These are phyloP conservation scores for Aphanocladium album DNA, from an alignment of 2,329 filamentous ascomycete species.

Conservation along the genomic window DNA sequence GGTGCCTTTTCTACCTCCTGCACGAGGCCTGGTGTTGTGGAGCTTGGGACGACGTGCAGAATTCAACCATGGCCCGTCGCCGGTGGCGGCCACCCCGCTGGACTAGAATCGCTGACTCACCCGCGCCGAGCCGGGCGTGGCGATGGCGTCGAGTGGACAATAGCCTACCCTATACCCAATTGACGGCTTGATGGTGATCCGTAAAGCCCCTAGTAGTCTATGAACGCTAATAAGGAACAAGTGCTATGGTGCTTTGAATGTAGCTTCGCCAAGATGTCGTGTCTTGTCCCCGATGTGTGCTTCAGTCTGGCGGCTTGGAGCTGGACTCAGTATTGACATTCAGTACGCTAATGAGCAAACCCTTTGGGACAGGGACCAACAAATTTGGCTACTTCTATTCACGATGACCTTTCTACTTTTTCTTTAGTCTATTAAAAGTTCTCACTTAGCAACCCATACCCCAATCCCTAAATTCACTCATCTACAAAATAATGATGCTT, in stretches of 20 bases:
- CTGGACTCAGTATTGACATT: too few species aligned
- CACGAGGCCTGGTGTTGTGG: conserved; percentile 12
- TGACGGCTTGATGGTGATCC: not conserved
- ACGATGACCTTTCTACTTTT: too few species aligned
- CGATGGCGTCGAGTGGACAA: not conserved
- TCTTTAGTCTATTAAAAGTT: not conserved
- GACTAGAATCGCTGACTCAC: conserved; percentile 1
- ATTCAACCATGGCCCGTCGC: not conserved
- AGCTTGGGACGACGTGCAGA: conserved; percentile 11
- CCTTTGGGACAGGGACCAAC: too few species aligned
- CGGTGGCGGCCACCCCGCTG: conserved; percentile 2
- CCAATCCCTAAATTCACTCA: not conserved
- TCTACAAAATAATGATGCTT: not conserved
- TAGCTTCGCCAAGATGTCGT: too few species aligned
- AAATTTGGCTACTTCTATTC: too few species aligned
- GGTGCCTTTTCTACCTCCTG: conserved; percentile 10
- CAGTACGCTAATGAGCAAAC: too few species aligned
- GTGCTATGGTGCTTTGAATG: too few species aligned
- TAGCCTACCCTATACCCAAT: not conserved
- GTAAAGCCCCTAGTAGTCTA: too few species aligned
- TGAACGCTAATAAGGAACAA: too few species aligned
- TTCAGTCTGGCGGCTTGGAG: too few species aligned
- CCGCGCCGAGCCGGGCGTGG: not conserved
- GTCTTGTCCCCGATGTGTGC: too few species aligned
- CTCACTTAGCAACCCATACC: not conserved